Evolutionary conservation across 1,284 basidiomycete genomes (phyloP), one percentile per base, ranked within the genome.

Genomic region (Lentinula novae-zelandiae): DNA sequence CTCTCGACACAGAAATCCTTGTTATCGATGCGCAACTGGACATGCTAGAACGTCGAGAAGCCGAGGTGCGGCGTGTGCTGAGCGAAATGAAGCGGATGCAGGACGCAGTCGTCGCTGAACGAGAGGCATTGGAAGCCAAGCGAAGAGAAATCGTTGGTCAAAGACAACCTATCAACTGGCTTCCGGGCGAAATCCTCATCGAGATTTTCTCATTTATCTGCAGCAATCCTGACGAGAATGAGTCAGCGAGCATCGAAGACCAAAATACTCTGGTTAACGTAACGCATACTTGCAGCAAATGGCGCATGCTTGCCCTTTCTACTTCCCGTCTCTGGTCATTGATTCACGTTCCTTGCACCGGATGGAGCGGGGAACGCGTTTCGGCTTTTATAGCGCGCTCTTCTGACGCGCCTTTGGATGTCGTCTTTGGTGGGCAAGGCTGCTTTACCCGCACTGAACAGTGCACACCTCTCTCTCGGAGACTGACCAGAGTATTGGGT

Each of bases 171-270:
- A 72, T 82, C 60, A 76, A 80, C 63, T 78, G 76, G 76, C 74
- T 83, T 39, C 82, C 82, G 6, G 63, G 72, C 17, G 82, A 84
- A 64, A 68, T 83, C 15, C 73, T 84, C 56, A 65, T 73, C 50
- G 71, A 76, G 15, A 74, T 82, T 50, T 84, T 83, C 61, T 17
- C 52, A 73, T 48, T 65, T 68, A 17, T 66, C 68, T 55, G 60
- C 67, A 53, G 68, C 69, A 64, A 67, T 67, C 39, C 60, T 66
- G 61, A 60, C 40, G 42, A 67, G 7, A 65, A 68, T 54, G 40
- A 64, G 33, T 46, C 62, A 13, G 39, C 61, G 46, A 62, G 62
- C 44, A 63, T 69, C 40, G 61, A 67, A 5, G 71, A 64, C 58
- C 73, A 74, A 60, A 17, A 20, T 46, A 49, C 53, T 12, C 10